Base-by-base conservation (phyloP, 371 early-diverging fungal species). In the Funneliformis caledonium region DNA sequence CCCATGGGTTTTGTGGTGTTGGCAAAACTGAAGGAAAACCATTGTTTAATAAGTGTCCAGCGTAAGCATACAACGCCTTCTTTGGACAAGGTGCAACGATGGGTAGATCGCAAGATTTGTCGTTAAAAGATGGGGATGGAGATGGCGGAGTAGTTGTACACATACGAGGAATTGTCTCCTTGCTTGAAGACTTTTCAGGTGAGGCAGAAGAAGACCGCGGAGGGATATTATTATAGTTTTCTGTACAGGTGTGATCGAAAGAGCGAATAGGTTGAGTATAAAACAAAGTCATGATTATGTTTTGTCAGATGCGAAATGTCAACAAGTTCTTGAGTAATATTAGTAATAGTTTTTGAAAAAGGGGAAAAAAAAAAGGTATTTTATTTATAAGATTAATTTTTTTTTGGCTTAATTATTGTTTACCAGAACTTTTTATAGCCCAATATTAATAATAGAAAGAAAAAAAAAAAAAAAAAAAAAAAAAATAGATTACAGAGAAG, bases 181-280 rank as follows among this genome's bases (percentile, higher is more conserved):
- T 26, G 12, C 31, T 56, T 33, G 50, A 22, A 43, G 48, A 31
- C 26, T 56, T 48, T 50, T 74, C 59, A 42, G 74, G 59, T 8
- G 74, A 50, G 42, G 56, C 16, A 48, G 74, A 52, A 37, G 56
- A 33, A 37, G 74, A 59, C 31, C 74, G 74, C 59, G 56, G 74
- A 31, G 74, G 74, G 42, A 59, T 56, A n/a, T 45, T 50, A 59
- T 52, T 73, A 59, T 26, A 73, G 26, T 52, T 48, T 73, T 73
- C 74, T 31, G 74, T 73, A 42, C 52, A 74, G 12, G 74, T 52
- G 74, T 56, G 74, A 56, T 73, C 74, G 31, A 33, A 73, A 16
- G 50, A 50, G 9, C 45, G 69, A 37, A 69, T 69, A 74, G 59
- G 56, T 74, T 50, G 74, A 31, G 56, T 74, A 52, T 74, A 74